Conservation (phyloP, 179 eudicot genomes). For the Camellia oleifera region DNA sequence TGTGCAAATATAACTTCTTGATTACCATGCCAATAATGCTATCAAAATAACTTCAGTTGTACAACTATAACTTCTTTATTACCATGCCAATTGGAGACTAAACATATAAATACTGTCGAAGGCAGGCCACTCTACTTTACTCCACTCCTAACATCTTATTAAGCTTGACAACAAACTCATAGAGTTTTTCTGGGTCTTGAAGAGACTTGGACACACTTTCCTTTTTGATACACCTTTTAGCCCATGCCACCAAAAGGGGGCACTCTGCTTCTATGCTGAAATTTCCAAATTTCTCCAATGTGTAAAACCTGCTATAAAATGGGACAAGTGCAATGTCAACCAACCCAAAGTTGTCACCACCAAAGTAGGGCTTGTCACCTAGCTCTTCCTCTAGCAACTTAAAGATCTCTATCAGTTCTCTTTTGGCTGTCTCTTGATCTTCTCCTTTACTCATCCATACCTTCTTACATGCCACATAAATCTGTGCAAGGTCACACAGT, state of each 20-base stretch:
- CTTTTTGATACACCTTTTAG: slow-evolving; percentile 31
- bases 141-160: slow-evolving; percentile 14
- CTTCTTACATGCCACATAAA: slow-evolving; percentile 15
- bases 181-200: slow-evolving; percentile 29
- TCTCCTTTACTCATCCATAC: slow-evolving; percentile 24
- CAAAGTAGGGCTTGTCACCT: slow-evolving; percentile 32
- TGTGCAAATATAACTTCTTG: no score
- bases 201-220: slow-evolving; percentile 38
- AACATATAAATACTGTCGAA: not conserved
- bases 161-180: slow-evolving; percentile 17
- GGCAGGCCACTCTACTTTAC: not conserved
- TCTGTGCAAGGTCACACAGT: not conserved
- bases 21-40: no score
- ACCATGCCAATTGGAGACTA: not conserved
- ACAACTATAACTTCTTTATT: no score
- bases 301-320: slow-evolving; percentile 27
- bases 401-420: slow-evolving; percentile 26
- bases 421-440: slow-evolving; percentile 26
- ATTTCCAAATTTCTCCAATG: slow-evolving; percentile 23
- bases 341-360: slow-evolving; percentile 30
- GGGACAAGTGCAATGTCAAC: slow-evolving; percentile 25
- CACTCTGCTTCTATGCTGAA: slow-evolving; percentile 33
- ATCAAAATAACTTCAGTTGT: no score
- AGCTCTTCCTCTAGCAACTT: slow-evolving; percentile 27
- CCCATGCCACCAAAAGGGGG: slow-evolving; percentile 37